Evolutionary conservation across 2,329 filamentous ascomycete genomes (phyloP), one percentile per base, ranked within the genome.

Genomic region (Berkeleyomyces basicola): DNA sequence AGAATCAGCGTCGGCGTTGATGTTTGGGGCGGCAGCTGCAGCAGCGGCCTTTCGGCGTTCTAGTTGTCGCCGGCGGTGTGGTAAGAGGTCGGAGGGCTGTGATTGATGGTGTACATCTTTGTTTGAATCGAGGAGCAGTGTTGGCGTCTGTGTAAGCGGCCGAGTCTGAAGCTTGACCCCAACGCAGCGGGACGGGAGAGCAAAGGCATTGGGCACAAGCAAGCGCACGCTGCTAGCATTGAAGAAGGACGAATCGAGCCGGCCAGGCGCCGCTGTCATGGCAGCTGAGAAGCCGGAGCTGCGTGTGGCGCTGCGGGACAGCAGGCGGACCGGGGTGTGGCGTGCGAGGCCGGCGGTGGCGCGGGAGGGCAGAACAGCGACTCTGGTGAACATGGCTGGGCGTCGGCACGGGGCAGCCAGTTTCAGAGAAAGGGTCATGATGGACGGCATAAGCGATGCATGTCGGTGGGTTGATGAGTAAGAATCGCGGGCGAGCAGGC

Each of bases 41-140:
- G 62, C 51, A 1, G 65, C 61, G 31, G 65, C 63, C 42, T 61
- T 57, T 31, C 63, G 64, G 16, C 65, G 63, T 36, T 64, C 61
- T 7, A 64, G 43, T 49, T 66, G 65, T 16, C 66, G 66, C 43
- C 65, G 63, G 10, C 66, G 59, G 43, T 67, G 66, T 7, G 65
- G 64, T 5, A 36, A 59, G 3, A 65, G 55, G 7, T 62, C 58
- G 7, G 58, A 4, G 11, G 42, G n/a, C 2, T 44, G 33, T 9
- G 58, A 5, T 14, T 59, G 51, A 31, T 36, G 33, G 16, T 31
- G 33, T 36, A 16, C 58, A 23, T 46, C 23, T 44, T 16, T 16
- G 33, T 42, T 58, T 16, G 31, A 31, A 36, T 49, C 33, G 7
- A 49, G 23, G 31, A 43, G 11, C 7, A 49, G 39, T 39, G 57